These are phyloP conservation scores for Mycena rosella DNA, from an alignment of 768 basidiomycete species.

Conservation along the genomic window DNA sequence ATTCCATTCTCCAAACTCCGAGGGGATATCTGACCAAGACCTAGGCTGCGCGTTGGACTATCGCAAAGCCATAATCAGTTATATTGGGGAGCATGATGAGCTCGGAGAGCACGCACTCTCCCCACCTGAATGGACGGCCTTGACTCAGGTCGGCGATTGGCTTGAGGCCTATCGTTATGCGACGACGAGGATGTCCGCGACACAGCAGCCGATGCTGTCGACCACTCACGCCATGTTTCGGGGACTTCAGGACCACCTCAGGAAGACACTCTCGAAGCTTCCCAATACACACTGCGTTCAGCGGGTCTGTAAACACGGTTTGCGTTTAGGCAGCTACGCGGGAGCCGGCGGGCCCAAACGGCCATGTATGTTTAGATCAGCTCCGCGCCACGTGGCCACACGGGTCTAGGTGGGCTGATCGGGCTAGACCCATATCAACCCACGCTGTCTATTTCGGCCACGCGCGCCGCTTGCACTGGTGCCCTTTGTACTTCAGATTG, in stretches of 20 bases:
- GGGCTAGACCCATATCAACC: no score
- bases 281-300: no score
- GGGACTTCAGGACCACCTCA: constrained; percentile 48
- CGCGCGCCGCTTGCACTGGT: no score
- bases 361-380: no score
- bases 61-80: constrained; percentile 25
- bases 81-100: constrained; percentile 32
- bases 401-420: no score
- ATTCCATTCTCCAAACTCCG: neutral
- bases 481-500: no score
- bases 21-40: neutral
- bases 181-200: constrained; percentile 50
- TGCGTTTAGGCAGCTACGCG: no score
- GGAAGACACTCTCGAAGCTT: constrained; percentile 2
- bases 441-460: no score
- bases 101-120: constrained; percentile 36
- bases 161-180: constrained; percentile 45
- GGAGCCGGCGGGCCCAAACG: no score
- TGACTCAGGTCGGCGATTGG: constrained; percentile 43
- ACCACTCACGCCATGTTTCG: constrained; percentile 48
- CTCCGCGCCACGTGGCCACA: no score
- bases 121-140: constrained; percentile 44
- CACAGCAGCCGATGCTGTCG: constrained; percentile 48
- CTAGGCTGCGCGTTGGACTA: constrained; percentile 45
- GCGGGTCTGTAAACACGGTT: no score